A percentile compares a stretch with the other conserved stretches of the same genome.
Conservation (phyloP, 208 protist genomes). For the Balamuthia mandrillaris region DNA sequence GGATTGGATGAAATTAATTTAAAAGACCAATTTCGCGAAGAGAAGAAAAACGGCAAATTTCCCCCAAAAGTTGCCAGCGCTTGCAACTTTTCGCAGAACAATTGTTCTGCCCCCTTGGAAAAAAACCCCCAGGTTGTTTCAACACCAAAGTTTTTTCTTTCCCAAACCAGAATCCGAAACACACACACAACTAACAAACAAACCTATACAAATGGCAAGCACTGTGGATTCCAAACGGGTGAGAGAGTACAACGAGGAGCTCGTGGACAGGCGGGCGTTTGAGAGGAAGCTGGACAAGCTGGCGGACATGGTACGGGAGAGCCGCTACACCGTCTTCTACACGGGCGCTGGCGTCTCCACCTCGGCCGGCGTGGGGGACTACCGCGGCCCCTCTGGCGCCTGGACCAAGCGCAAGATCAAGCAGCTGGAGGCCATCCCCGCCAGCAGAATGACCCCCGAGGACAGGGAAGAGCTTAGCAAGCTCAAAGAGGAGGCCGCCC, state of each 20-base stretch:
- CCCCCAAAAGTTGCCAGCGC: no score
- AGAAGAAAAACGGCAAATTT: no score
- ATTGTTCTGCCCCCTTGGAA: no score
- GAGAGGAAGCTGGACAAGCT: neutral
- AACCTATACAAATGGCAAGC: neutral
- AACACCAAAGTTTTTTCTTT: no score
- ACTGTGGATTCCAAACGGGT: neutral
- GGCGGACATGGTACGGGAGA: neutral
- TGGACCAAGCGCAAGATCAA: conserved; percentile 37
- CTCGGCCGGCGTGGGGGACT: conserved; percentile 40
- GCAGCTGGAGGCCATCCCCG: neutral
- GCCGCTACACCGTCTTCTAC: conserved; percentile 41
- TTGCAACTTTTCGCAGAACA: no score
- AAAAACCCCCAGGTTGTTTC: no score
- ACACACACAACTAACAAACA: neutral
- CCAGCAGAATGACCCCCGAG: neutral
- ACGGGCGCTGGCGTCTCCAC: conserved; percentile 43
- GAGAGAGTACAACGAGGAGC: neutral
- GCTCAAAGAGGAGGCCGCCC: conserved; percentile 19
- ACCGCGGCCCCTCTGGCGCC: conserved; percentile 22
- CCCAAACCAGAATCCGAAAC: no score
- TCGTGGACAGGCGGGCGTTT: neutral
- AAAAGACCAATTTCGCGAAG: no score
- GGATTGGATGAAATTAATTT: no score
- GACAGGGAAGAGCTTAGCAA: neutral